Percentiles rank a stretch among this genome's conserved stretches.
These are phyloP conservation scores for Podospora conica DNA, from an alignment of 495 filamentous ascomycete genomes.

Conservation along the genomic window DNA sequence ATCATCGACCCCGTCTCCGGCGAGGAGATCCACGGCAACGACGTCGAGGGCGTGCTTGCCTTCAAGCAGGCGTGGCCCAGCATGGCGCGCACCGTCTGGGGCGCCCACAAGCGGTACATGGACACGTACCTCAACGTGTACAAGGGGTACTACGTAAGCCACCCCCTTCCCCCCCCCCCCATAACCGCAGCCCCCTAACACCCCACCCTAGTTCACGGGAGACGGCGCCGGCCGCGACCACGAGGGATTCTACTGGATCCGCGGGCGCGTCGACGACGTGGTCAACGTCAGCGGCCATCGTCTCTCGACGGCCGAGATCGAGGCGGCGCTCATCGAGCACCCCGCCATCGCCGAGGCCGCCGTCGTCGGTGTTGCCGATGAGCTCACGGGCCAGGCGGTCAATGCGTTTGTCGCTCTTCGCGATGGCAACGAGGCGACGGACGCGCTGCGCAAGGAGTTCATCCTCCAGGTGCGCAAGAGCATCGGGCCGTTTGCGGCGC, in stretches of 20 bases:
- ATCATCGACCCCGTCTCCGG: conserved; percentile 97
- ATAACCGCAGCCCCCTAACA: conserved; percentile 30
- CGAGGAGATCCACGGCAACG: conserved; percentile 89
- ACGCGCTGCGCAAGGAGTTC: conserved; percentile 86
- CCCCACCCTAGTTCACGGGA: conserved; percentile 80
- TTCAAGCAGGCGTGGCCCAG: conserved; percentile 99
- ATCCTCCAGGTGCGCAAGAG: conserved; percentile 92
- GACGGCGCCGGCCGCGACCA: conserved; percentile 96
- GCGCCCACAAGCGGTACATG: conserved; percentile 96
- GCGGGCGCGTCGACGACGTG: conserved; percentile 95
- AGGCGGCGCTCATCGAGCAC: conserved; percentile 92
- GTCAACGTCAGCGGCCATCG: conserved; percentile 97
- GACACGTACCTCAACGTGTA: conserved; percentile 98
- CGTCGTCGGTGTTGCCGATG: conserved; percentile 88
- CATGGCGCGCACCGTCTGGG: conserved; percentile 98
- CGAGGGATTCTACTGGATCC: conserved; percentile 99
- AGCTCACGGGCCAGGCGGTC: conserved; percentile 92
- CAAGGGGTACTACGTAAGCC: conserved; percentile 96
- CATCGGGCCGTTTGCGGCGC: conserved; percentile 94
- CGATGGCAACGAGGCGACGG: conserved; percentile 69
- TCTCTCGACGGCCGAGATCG: conserved; percentile 95
- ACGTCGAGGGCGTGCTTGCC: conserved; percentile 94
- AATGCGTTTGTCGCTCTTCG: conserved; percentile 96
- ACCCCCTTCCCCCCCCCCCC: conserved; percentile 34
- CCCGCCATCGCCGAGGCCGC: conserved; percentile 86